Evolutionary conservation across 495 filamentous ascomycete species (phyloP).

Genomic region (Lophiotrema nucula): DNA sequence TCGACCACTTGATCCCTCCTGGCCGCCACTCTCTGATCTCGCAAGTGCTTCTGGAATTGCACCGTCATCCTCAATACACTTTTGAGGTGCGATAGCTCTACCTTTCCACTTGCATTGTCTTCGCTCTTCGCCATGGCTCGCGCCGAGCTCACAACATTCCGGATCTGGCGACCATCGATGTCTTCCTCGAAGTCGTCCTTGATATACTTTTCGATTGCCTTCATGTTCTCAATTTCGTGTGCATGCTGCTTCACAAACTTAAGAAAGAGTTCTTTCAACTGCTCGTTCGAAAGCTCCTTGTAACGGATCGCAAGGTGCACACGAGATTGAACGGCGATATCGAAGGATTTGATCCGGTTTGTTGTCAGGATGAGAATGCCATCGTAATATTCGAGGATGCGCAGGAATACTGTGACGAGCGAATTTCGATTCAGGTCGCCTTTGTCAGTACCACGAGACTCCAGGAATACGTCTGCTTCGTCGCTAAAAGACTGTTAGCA

Average conservation of each 20-base stretch:
- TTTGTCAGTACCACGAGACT: neutral
- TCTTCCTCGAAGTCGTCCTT: neutral
- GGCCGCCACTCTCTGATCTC: neutral
- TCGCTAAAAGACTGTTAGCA: no score
- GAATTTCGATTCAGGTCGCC: slow-evolving; percentile 4
- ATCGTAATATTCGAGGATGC: slow-evolving; percentile 14
- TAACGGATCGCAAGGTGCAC: slow-evolving; percentile 14
- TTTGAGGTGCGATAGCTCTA: neutral
- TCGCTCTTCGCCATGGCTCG: neutral
- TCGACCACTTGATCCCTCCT: neutral
- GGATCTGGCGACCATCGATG: neutral
- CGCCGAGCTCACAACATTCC: neutral
- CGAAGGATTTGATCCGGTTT: slow-evolving; percentile 17
- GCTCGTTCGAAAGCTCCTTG: neutral
- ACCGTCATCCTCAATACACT: neutral
- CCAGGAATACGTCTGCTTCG: slow-evolving; percentile 8
- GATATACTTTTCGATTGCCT: neutral
- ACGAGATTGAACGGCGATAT: slow-evolving; percentile 18
- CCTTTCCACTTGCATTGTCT: neutral
- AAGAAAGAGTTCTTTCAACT: neutral
- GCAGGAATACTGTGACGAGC: slow-evolving; percentile 9
- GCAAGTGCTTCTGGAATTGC: neutral
- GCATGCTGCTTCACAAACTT: neutral
- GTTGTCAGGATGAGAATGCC: slow-evolving; percentile 19
- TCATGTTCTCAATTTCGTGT: neutral